phyloP scores from a whole-genome alignment of 2,329 filamentous ascomycete species.

The Ceratocystis ficicola region DNA sequence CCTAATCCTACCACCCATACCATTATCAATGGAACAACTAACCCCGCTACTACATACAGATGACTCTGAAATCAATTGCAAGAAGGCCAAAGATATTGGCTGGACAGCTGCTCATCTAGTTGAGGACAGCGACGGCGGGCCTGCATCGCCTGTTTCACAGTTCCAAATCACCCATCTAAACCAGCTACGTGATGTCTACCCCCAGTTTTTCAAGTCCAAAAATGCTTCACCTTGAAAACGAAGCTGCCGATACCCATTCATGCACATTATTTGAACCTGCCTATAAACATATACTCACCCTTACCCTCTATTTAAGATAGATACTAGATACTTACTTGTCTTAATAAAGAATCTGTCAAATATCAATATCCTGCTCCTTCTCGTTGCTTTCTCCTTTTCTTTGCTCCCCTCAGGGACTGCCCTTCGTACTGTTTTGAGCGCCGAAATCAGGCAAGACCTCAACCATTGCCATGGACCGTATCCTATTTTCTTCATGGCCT shows the following conservation, averaged over 20 bases:
- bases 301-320: background rate
- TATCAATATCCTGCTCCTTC: background rate
- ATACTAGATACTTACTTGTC: background rate
- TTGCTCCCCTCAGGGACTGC: background rate
- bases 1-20: background rate
- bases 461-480: background rate
- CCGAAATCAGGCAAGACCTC: background rate
- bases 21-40: background rate
- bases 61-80: slow-evolving; percentile 75
- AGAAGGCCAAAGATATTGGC: slow-evolving; percentile 61
- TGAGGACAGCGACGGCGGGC: slow-evolving; percentile 57
- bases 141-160: slow-evolving; percentile 52
- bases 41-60: slow-evolving; percentile 40
- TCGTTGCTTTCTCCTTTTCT: background rate
- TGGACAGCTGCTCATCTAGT: slow-evolving; percentile 82
- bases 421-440: background rate
- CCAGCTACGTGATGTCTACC: slow-evolving; percentile 64
- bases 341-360: background rate
- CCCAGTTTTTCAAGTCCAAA: slow-evolving; percentile 65
- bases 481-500: slow-evolving; percentile 38
- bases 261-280: background rate
- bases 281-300: background rate
- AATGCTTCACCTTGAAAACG: background rate
- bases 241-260: slow-evolving; percentile 3
- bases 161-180: slow-evolving; percentile 64